Evolutionary conservation across 2,329 filamentous ascomycete genomes (phyloP).

Genomic region (Bipolaris bicolor): DNA sequence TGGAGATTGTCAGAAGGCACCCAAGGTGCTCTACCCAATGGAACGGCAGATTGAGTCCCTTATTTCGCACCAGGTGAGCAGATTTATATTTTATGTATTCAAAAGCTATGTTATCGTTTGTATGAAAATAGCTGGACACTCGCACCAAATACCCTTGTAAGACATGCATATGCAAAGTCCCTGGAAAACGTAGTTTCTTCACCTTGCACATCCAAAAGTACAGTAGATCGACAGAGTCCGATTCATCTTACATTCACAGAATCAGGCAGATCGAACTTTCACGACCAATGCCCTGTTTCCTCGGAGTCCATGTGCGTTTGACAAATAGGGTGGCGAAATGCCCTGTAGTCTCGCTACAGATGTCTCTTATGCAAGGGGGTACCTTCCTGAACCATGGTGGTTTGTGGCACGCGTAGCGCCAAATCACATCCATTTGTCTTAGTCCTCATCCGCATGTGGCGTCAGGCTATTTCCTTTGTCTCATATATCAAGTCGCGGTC

Average conservation of each 20-base stretch:
- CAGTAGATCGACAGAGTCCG: neutral
- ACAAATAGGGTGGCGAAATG: neutral
- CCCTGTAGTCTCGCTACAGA: neutral
- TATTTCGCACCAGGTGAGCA: neutral
- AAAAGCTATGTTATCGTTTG: neutral
- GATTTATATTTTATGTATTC: neutral
- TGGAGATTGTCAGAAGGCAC: conserved; percentile 55
- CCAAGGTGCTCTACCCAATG: neutral
- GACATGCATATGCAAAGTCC: neutral
- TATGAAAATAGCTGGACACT: neutral
- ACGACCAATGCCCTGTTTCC: neutral
- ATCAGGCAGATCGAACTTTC: neutral
- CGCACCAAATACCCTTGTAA: neutral
- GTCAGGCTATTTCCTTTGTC: conserved; percentile 13
- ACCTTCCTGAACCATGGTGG: neutral
- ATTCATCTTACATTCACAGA: neutral
- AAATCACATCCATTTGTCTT: conserved; percentile 3
- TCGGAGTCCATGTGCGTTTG: neutral
- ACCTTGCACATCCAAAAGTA: neutral
- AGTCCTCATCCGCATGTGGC: conserved; percentile 5
- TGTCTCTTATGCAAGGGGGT: conserved; percentile 11
- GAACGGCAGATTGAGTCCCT: conserved; percentile 1
- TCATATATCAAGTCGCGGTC: conserved; percentile 1
- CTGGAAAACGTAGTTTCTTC: neutral
- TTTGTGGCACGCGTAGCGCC: conserved; percentile 1